Evolutionary conservation across 2,329 filamentous ascomycete species (phyloP).

Genomic region (Escovopsis weberi): DNA sequence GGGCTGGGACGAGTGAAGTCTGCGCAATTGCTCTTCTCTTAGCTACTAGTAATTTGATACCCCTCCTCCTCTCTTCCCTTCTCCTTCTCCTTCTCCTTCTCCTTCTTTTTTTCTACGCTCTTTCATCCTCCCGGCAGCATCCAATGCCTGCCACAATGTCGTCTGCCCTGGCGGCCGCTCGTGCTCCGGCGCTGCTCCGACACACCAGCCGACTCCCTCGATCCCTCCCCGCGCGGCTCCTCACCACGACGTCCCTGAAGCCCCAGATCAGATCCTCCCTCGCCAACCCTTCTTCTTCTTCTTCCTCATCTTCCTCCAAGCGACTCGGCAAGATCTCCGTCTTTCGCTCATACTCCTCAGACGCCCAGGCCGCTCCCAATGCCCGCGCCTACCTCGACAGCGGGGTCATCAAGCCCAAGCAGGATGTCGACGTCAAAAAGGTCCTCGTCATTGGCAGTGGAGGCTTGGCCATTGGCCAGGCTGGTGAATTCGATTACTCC

Average conservation of each 20-base stretch:
- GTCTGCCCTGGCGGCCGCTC: constrained; percentile 32
- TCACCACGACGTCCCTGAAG: constrained; percentile 25
- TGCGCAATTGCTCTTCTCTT: constrained; percentile 20
- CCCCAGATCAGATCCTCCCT: constrained; percentile 19
- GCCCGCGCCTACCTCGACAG: constrained; percentile 80
- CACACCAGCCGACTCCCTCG: constrained; percentile 35
- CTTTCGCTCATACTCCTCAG: constrained; percentile 25
- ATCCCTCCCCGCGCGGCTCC: constrained; percentile 28
- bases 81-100: constrained; percentile 1
- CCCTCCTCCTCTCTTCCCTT: too few species aligned
- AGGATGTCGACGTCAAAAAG: constrained; percentile 86
- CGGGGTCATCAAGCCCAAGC: constrained; percentile 65
- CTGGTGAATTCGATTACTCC: constrained; percentile 97
- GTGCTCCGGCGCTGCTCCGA: constrained; percentile 43
- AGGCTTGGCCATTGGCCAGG: constrained; percentile 91
- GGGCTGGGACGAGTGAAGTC: constrained; percentile 17
- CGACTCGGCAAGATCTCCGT: constrained; percentile 34
- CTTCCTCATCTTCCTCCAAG: too few species aligned
- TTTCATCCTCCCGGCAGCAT: constrained; percentile 1
- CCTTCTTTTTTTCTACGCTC: neutral
- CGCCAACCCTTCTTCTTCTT: too few species aligned
- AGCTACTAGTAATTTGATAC: too few species aligned
- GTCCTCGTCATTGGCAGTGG: constrained; percentile 92
- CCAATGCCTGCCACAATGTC: constrained; percentile 26
- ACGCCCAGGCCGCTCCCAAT: constrained; percentile 56